These are phyloP conservation scores for Petunia axillaris DNA, from an alignment of 257 asterid genomes.

Conservation along the genomic window DNA sequence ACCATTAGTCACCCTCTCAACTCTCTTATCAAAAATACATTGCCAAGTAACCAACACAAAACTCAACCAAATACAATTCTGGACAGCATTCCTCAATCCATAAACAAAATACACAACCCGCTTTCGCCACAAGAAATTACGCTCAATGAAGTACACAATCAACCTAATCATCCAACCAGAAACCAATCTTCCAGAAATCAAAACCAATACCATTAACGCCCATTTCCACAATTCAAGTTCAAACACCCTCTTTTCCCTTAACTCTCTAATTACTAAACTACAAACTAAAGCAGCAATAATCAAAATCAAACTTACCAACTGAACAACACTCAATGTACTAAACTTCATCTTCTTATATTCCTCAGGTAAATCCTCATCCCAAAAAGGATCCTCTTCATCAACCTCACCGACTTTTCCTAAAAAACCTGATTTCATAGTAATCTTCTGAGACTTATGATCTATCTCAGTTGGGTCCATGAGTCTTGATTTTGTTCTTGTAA, in stretches of 20 bases:
- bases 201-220: constrained; percentile 70
- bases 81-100: constrained; percentile 76
- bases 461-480: constrained; percentile 62
- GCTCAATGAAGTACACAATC: constrained; percentile 60
- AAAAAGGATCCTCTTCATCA: constrained; percentile 85
- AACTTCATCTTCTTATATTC: constrained; percentile 65
- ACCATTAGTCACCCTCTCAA: constrained; percentile 43
- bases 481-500: constrained; percentile 59
- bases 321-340: constrained; percentile 47
- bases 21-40: constrained; percentile 59
- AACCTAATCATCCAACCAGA: constrained; percentile 78
- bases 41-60: constrained; percentile 82
- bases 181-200: constrained; percentile 75
- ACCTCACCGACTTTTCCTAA: constrained; percentile 53
- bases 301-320: constrained; percentile 59
- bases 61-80: constrained; percentile 74
- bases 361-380: constrained; percentile 76
- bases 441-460: constrained; percentile 42
- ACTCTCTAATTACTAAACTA: constrained; percentile 41
- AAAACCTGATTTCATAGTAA: constrained; percentile 46
- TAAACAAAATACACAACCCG: constrained; percentile 79
- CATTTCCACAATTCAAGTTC: constrained; percentile 73
- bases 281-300: constrained; percentile 56
- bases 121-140: constrained; percentile 66
- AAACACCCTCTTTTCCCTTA: constrained; percentile 35